These are phyloP conservation scores for Lentinula edodes DNA, from an alignment of 768 basidiomycete species.

Conservation along the genomic window DNA sequence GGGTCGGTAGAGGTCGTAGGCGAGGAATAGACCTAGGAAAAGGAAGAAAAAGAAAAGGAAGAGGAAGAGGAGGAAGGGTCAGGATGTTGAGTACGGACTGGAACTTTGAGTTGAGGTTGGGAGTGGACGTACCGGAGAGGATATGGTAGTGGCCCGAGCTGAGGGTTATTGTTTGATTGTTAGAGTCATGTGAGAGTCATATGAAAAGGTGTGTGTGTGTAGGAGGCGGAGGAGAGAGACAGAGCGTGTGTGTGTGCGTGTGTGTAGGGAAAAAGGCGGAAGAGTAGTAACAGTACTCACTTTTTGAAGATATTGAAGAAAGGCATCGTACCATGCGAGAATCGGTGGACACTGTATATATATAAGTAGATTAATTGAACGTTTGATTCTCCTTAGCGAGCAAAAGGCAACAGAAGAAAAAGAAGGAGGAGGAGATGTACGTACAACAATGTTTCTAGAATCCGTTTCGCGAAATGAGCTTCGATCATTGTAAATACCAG, in stretches of 20 bases:
- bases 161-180: not conserved
- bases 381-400: not conserved
- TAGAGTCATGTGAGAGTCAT: too few species aligned
- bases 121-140: conserved; percentile 44
- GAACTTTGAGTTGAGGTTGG: not conserved
- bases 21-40: conserved; percentile 61
- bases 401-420: not conserved
- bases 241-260: too few species aligned
- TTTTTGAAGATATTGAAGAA: conserved; percentile 82
- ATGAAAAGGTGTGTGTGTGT: too few species aligned
- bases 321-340: conserved; percentile 95
- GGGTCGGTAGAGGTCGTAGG: conserved; percentile 77
- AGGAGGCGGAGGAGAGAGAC: too few species aligned
- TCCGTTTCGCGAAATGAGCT: conserved; percentile 87
- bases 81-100: not conserved
- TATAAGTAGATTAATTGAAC: not conserved
- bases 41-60: not conserved
- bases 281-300: conserved; percentile 33
- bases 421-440: conserved; percentile 17
- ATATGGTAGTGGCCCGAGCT: conserved; percentile 91
- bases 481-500: conserved; percentile 72
- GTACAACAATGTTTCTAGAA: conserved; percentile 87
- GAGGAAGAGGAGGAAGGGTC: not conserved
- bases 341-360: conserved; percentile 73
- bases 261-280: too few species aligned